These are phyloP conservation scores for Debaryomyces coudertii DNA, from an alignment of 1,139 yeast genomes.

Conservation along the genomic window DNA sequence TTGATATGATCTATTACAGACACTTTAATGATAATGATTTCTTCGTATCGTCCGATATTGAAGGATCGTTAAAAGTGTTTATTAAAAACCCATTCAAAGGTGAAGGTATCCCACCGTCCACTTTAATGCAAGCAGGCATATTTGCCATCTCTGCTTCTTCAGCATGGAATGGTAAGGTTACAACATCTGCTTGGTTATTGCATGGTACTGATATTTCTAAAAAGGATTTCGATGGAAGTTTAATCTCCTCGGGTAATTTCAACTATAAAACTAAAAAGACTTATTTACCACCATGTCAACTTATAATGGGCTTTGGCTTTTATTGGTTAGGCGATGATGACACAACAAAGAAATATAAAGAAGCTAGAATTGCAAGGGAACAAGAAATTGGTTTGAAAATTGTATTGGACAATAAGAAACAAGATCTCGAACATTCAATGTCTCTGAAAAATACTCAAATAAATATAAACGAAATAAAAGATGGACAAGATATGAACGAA, in stretches of 20 bases:
- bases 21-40: slow-evolving; percentile 75
- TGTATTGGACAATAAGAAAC: slow-evolving; percentile 41
- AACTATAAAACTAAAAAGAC: slow-evolving; percentile 59
- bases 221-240: slow-evolving; percentile 63
- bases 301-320: slow-evolving; percentile 89
- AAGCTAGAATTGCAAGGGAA: slow-evolving; percentile 40
- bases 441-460: slow-evolving; percentile 5
- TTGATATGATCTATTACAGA: slow-evolving; percentile 79
- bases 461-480: slow-evolving; percentile 16
- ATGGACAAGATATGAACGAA: slow-evolving; percentile 17
- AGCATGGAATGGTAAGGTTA: slow-evolving; percentile 87
- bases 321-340: slow-evolving; percentile 70
- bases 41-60: slow-evolving; percentile 74
- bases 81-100: slow-evolving; percentile 72
- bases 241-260: slow-evolving; percentile 67
- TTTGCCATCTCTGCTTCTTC: slow-evolving; percentile 78
- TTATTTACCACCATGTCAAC: slow-evolving; percentile 76
- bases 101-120: slow-evolving; percentile 74
- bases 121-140: slow-evolving; percentile 88
- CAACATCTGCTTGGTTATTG: slow-evolving; percentile 85
- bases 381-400: slow-evolving; percentile 51
- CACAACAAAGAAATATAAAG: slow-evolving; percentile 45
- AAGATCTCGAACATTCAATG: slow-evolving; percentile 28
- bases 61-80: slow-evolving; percentile 75
- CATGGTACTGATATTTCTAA: slow-evolving; percentile 68